These are phyloP conservation scores for Kodamaea sagamina DNA, from an alignment of 805 yeast genomes.

Conservation along the genomic window DNA sequence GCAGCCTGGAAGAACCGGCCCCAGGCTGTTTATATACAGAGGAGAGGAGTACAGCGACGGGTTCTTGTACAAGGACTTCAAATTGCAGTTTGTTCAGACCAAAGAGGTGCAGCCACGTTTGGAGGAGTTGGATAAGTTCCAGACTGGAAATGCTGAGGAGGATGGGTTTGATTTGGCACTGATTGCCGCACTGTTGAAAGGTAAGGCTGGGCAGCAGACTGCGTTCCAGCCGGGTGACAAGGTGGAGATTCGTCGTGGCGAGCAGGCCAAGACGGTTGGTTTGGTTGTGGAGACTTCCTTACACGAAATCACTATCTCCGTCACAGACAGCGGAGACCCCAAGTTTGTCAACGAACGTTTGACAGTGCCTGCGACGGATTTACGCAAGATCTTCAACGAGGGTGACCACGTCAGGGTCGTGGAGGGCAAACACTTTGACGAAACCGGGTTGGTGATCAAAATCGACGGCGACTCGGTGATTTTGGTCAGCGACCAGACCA, in stretches of 20 bases:
- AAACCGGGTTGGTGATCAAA: constrained; percentile 89
- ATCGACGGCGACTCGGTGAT: constrained; percentile 85
- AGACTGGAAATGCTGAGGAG: constrained; percentile 72
- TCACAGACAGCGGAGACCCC: constrained; percentile 58
- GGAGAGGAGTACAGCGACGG: constrained; percentile 93
- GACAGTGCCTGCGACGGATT: constrained; percentile 78
- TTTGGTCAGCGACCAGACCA: constrained; percentile 84
- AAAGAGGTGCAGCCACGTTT: constrained; percentile 82
- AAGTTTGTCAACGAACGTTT: constrained; percentile 57
- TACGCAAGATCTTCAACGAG: constrained; percentile 80
- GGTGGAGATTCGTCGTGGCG: constrained; percentile 90
- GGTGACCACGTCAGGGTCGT: constrained; percentile 96
- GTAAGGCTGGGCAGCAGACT: constrained; percentile 36
- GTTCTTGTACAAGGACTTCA: constrained; percentile 81
- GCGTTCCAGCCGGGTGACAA: constrained; percentile 90
- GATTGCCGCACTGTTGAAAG: constrained; percentile 82
- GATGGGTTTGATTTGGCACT: constrained; percentile 82
- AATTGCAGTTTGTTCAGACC: constrained; percentile 76
- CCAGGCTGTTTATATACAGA: constrained; percentile 65
- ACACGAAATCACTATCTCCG: constrained; percentile 52
- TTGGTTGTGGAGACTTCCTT: constrained; percentile 66
- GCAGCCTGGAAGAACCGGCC: constrained; percentile 58
- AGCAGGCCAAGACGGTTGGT: constrained; percentile 88
- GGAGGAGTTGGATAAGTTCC: constrained; percentile 84
- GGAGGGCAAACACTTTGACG: constrained; percentile 89